Conservation (phyloP, 2,329 filamentous ascomycete species). For the Fusarium compactum region DNA sequence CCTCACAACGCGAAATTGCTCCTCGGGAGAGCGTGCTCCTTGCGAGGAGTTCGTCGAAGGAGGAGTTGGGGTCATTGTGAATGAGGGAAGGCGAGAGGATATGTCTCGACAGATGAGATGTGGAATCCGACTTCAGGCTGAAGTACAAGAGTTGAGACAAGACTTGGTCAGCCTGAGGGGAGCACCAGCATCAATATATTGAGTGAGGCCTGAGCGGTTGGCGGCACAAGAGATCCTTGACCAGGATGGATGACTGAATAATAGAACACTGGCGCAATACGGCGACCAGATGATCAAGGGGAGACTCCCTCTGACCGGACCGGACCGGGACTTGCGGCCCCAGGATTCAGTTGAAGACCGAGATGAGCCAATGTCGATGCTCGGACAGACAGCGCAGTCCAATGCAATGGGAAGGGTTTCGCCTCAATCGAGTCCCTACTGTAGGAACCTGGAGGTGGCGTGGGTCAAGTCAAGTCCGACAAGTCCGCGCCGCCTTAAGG, state of each 20-base stretch:
- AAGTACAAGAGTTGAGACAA: conserved; percentile 17
- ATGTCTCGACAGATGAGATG: conserved; percentile 42
- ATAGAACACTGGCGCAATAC: conserved; percentile 31
- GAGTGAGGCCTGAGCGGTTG: conserved; percentile 26
- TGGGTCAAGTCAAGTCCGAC: conserved; percentile 27
- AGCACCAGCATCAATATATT: conserved; percentile 46
- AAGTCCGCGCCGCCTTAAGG: conserved; percentile 27
- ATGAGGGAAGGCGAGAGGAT: conserved; percentile 38
- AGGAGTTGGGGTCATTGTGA: conserved; percentile 78
- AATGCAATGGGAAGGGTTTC: conserved; percentile 16
- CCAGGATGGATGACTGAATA: conserved; percentile 17
- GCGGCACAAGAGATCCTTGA: not conserved
- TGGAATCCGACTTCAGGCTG: conserved; percentile 27
- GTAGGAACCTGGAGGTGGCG: conserved; percentile 30
- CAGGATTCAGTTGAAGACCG: conserved; percentile 17
- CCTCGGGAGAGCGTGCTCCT: conserved; percentile 82
- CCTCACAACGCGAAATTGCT: conserved; percentile 87
- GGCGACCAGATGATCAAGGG: conserved; percentile 8
- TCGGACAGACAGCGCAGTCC: not conserved
- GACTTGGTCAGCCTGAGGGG: conserved; percentile 35
- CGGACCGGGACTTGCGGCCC: conserved; percentile 29
- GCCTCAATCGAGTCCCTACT: conserved; percentile 15
- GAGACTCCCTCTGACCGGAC: conserved; percentile 18
- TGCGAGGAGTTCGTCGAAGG: conserved; percentile 83
- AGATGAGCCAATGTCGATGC: conserved; percentile 13